Evolutionary conservation across 2,329 filamentous ascomycete species (phyloP), one percentile per base, ranked within the genome.

Genomic region (Trichophyton mentagrophytes): DNA sequence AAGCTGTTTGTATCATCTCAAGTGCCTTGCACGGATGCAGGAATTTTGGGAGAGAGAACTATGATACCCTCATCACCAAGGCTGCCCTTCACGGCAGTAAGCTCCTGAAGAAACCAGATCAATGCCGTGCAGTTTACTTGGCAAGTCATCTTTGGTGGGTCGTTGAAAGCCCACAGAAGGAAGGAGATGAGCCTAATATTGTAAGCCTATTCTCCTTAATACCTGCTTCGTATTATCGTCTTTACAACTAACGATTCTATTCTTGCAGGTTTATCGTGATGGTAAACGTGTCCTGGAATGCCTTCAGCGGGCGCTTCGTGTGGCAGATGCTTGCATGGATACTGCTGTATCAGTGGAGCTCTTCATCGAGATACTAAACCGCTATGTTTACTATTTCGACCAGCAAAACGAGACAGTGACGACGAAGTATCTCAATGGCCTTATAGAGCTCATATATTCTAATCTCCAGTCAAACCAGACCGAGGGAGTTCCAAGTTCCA

Each of bases 321-420:
- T 99, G 30, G 95, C 93, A 1, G 93, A 99, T 74, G 95, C 93
- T 5, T 99, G 93, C 77, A 99, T 99, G 93, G 95, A 99, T 74
- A 93, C 91, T 6, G 90, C 90, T 5, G 90, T 96, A 3, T 96
- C 90, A 2, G 93, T 99, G 55, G 95, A 99, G 76, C 82, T 99
- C 57, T 99, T 99, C 75, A 92, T 99, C 61, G 93, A 99, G 77
- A 99, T 99, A 65, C 78, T 99, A 61, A 96, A 99, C 74, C 85
- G 93, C 74, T 99, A 99, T 72, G 91, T 97, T 59, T 99, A 99
- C 75, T 99, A 97, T 78, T 99, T 96, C 77, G 93, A 99, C 74
- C 92, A 99, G 74, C 90, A 96, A 72, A 99, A 99, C 74, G 93
- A 99, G 76, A 91, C 91, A 66, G 93, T 99, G 44, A 99, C 93